These are phyloP conservation scores for Boletus sp. DNA, from an alignment of 768 basidiomycete genomes.

Conservation along the genomic window DNA sequence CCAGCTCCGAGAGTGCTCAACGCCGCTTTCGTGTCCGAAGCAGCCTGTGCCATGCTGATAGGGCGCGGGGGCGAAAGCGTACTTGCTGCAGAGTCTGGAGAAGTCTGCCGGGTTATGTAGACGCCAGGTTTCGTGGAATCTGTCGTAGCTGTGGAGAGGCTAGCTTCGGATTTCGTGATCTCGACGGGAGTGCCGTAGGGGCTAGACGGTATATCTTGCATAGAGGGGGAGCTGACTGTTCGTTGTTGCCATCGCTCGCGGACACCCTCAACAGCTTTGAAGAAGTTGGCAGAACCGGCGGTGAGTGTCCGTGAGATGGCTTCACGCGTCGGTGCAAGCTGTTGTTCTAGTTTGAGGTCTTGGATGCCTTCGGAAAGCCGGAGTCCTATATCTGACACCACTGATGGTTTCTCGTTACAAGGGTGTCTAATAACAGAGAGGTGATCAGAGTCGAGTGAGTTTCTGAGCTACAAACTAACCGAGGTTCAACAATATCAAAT, in stretches of 20 bases:
- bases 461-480: slow-evolving; percentile 44
- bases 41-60: slow-evolving; percentile 31
- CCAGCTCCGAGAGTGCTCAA: slow-evolving; percentile 43
- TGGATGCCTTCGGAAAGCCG: slow-evolving; percentile 92
- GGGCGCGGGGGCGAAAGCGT: slow-evolving; percentile 19
- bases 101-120: slow-evolving; percentile 22
- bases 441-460: background rate
- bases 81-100: slow-evolving; percentile 25
- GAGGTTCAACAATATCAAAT: slow-evolving; percentile 94
- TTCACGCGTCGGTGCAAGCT: slow-evolving; percentile 90
- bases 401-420: slow-evolving; percentile 86
- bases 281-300: slow-evolving; percentile 73
- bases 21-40: slow-evolving; percentile 34
- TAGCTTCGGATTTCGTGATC: slow-evolving; percentile 31
- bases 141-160: slow-evolving; percentile 6
- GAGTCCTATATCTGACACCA: slow-evolving; percentile 88
- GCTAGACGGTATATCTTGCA: slow-evolving; percentile 21
- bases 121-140: slow-evolving; percentile 15
- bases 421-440: slow-evolving; percentile 64
- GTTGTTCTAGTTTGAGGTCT: slow-evolving; percentile 89
- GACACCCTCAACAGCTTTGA: slow-evolving; percentile 90
- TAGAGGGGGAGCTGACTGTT: slow-evolving; percentile 25
- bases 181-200: slow-evolving; percentile 25
- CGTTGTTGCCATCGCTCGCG: slow-evolving; percentile 66
- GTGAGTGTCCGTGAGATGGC: slow-evolving; percentile 77